Base-by-base conservation (phyloP, 495 filamentous ascomycete genomes). In the Cercophora newfieldiana region DNA sequence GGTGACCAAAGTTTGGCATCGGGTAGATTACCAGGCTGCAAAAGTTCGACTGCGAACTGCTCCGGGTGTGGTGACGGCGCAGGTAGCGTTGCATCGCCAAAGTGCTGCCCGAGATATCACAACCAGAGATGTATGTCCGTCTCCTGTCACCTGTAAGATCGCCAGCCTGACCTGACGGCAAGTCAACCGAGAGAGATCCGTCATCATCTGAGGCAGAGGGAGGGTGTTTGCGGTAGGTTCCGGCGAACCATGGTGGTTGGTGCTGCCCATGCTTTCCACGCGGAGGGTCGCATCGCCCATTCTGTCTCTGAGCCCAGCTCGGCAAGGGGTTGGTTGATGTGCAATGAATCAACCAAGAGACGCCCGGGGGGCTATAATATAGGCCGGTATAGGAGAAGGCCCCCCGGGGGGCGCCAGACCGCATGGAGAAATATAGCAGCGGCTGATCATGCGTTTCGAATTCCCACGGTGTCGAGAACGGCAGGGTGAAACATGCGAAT, bases 401-500 rank as follows among this genome's bases (percentile, higher is more conserved):
- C 28, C 57, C 31, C 21, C 2, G 26, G 16, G 12, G 0, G 7
- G 16, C 24, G 14, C 22, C 47, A 8, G 25, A 47, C 21, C 31
- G 31, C 21, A 49, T 49, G 33, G 37, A n/a, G 31, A 61, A 18
- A 18, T 61, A 61, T 51, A 22, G 48, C 19, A 68, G 66, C 61
- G 57, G 65, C 47, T 67, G 68, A 70, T 70, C 64, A 67, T 61
- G 68, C 68, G 58, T 67, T 61, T 70, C 57, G 68, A 61, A 56
- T 66, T 33, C 49, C 59, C 47, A 22, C 24, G 44, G 16, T 54
- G 64, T 59, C 21, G 61, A 63, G 31, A 63, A 55, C 49, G 50
- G 61, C 29, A 55, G 59, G 58, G 61, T 68, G 69, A 71, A 71
- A 71, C 69, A 66, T 61, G 60, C 25, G 25, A 47, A 22, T 64